Conservation (phyloP, 768 basidiomycete species). For the Lactarius vividus region DNA sequence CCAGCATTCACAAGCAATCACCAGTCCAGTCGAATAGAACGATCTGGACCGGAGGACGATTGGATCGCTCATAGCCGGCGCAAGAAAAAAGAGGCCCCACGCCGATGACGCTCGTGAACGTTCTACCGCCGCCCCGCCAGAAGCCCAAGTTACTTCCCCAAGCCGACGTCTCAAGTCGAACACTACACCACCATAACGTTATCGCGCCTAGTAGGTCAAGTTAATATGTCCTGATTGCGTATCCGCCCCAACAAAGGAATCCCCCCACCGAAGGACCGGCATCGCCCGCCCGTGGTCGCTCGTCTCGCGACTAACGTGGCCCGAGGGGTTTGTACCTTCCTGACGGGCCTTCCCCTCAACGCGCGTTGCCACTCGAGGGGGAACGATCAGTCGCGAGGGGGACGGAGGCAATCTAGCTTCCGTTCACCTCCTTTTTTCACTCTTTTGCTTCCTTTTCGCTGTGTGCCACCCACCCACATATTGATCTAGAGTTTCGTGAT, state of each 20-base stretch:
- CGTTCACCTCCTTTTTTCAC: background rate
- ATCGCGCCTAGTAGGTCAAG: slow-evolving; percentile 19
- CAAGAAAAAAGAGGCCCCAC: slow-evolving; percentile 5
- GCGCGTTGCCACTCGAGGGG: background rate
- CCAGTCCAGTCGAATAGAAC: background rate
- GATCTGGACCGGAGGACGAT: slow-evolving; percentile 6
- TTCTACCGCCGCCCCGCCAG: slow-evolving; percentile 27
- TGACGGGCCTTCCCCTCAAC: background rate
- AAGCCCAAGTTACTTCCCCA: slow-evolving; percentile 12
- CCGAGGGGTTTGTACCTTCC: background rate
- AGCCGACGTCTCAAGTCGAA: slow-evolving; percentile 22
- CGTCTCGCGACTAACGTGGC: slow-evolving; percentile 5
- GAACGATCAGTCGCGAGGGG: background rate
- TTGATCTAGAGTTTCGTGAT: slow-evolving; percentile 16
- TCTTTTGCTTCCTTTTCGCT: background rate
- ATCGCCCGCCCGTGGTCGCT: slow-evolving; percentile 14
- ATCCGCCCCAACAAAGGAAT: slow-evolving; percentile 13
- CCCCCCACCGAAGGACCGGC: slow-evolving; percentile 16
- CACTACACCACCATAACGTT: slow-evolving; percentile 21
- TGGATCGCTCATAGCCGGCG: slow-evolving; percentile 9
- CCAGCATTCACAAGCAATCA: slow-evolving; percentile 6
- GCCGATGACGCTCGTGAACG: slow-evolving; percentile 11
- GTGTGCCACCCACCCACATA: background rate
- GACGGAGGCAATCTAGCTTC: background rate
- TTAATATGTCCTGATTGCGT: slow-evolving; percentile 27